A percentile compares a stretch with the other conserved stretches of the same genome.
Evolutionary conservation across 2,329 filamentous ascomycete species (phyloP).

Genomic region (Cytospora piceicola): DNA sequence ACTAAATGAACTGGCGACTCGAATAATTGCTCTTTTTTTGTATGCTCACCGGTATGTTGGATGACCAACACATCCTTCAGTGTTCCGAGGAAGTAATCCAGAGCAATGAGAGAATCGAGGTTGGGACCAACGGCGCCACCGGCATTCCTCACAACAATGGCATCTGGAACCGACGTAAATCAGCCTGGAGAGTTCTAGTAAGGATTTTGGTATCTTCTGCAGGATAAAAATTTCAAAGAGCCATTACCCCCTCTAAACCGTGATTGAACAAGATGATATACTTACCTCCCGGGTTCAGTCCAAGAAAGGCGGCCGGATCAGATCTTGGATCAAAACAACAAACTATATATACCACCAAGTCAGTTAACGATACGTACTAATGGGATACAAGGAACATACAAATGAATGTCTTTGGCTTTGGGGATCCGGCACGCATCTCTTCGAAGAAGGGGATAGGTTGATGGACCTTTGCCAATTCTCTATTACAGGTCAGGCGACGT

Average conservation of each 20-base stretch:
- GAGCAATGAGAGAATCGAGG: neutral
- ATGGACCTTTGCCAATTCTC: conserved; percentile 3
- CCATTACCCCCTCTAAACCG: too few relatives aligned
- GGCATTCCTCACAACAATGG: conserved; percentile 7
- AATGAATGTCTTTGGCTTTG: conserved; percentile 16
- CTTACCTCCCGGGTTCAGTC: conserved; percentile 12
- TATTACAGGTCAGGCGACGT: neutral
- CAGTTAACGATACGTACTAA: neutral
- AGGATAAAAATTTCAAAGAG: too few relatives aligned
- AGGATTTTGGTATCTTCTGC: too few relatives aligned
- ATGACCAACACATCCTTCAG: conserved; percentile 7
- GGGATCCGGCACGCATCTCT: neutral
- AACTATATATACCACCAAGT: neutral
- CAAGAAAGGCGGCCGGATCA: conserved; percentile 7
- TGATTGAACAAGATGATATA: neutral
- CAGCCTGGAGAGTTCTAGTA: too few relatives aligned
- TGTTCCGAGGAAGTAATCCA: conserved; percentile 13
- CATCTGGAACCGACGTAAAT: neutral
- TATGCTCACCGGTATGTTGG: conserved; percentile 3
- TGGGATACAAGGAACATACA: neutral
- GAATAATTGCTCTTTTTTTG: fast-evolving
- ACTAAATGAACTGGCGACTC: too few relatives aligned
- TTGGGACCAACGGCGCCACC: conserved; percentile 5
- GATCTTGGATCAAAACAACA: conserved; percentile 16
- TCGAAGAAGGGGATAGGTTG: neutral